Evolutionary conservation across 1,284 basidiomycete genomes (phyloP), one percentile per base, ranked within the genome.

Genomic region (Cutaneotrichosporon sp.): DNA sequence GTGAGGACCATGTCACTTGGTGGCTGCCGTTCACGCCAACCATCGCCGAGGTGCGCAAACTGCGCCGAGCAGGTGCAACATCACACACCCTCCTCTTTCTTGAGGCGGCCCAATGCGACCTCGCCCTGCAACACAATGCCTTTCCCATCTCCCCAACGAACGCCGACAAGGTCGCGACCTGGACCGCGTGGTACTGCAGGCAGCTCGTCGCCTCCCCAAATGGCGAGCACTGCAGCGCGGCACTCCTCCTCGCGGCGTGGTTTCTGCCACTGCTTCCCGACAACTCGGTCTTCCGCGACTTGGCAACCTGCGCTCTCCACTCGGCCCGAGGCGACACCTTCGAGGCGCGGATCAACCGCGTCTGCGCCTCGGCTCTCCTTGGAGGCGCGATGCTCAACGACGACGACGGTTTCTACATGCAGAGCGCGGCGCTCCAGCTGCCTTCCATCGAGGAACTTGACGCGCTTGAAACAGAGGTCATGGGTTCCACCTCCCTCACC

Each of bases 401-500:
- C 66, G 68, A 73, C 45, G 52, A 60, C 13, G 20, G 31, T 16
- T 49, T 42, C 20, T 49, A 33, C 54, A 38, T 46, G 18, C n/a
- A 42, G 22, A 38, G 34, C 3, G 57, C 57, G 2, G n/a, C 38
- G 2, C 38, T 58, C 1, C 38, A 45, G 6, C 42, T 58, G 9
- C 57, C 57, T 1, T 29, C 42, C 9, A 25, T 43, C n/a, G 31
- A 29, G 2, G 57, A 58, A 18, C 50, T 58, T 4, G 50, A 52
- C 20, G 42, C 42, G 16, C 42, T 58, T 2, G 36, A 45, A 18
- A 50, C 31, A 3, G 49, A 52, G 10, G 20, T 60, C 38, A 49
- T 46, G 16, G 10, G 49, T 10, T 46, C 29, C 20, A 46, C 38
- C 45, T 68, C 66, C 68, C 74, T 68, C 50, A n/a, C 20, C 50